Base-by-base conservation (phyloP, 2,329 filamentous ascomycete genomes). In the Sarocladium oryzae region DNA sequence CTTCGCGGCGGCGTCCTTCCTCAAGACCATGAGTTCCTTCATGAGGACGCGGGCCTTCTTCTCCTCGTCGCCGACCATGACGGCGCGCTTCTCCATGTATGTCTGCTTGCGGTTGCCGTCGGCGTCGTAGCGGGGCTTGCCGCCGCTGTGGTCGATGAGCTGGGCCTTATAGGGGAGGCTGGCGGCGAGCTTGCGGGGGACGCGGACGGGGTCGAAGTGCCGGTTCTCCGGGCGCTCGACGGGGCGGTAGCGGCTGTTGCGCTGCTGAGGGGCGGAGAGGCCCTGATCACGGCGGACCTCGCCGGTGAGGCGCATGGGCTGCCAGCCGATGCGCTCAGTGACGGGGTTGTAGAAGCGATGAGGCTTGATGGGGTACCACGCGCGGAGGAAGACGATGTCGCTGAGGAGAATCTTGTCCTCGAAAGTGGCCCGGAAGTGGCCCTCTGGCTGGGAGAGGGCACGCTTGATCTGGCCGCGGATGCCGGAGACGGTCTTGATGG, bases 341-440 rank as follows among this genome's bases (percentile, higher is more conserved):
- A 95, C 91, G 1, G 90, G 88, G 69, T 97, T 96, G 76, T 96
- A 96, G 79, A 96, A 99, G 53, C 91, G 85, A 68, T 90, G 90
- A 2, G 93, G 93, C 63, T 90, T 90, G 68, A 99, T 85, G 9
- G 93, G 89, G 69, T 95, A 97, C 95, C 95, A 99, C 2, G 93
- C 92, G 46, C 93, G 82, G 35, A 99, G 72, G 75, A 99, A 97
- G 55, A 97, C 88, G 58, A 99, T 95, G 66, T 99, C 93, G 67
- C 85, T 89, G 80, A 96, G 90, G 49, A 99, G 78, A 55, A 99
- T 89, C 74, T 97, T 99, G 78, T 99, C 93, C 69, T 99, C 93
- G 60, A 99, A 99, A 0, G 93, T 97, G 21, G 93, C 93, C 61
- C 95, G 84, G 81, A 95, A 97, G 70, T 92, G 86, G 46, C 93